Evolutionary conservation across 1,284 basidiomycete genomes (phyloP).

Genomic region (Mycosarcoma mackinlayi): DNA sequence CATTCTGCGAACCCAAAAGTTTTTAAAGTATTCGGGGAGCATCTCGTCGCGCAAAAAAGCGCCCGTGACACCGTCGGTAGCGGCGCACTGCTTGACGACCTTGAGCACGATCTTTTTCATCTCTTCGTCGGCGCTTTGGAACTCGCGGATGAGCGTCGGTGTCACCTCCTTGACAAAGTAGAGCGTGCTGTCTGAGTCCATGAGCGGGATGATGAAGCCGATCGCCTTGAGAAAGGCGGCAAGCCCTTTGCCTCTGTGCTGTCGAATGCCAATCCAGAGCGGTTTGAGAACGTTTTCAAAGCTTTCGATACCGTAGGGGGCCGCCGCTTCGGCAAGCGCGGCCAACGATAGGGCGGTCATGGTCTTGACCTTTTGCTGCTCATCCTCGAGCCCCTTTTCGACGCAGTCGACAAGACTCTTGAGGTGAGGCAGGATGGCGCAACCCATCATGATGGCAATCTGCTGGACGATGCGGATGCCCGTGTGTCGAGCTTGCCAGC

Average conservation of each 20-base stretch:
- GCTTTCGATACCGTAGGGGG: conserved; percentile 99
- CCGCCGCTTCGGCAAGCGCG: conserved; percentile 94
- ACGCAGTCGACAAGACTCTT: conserved; percentile 97
- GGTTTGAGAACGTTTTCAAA: conserved; percentile 99
- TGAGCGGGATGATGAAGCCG: conserved; percentile 98
- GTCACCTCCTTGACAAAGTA: conserved; percentile 68
- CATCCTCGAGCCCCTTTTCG: conserved; percentile 93
- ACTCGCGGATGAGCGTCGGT: conserved; percentile 85
- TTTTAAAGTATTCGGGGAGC: conserved; percentile 98
- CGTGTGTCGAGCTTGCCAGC: conserved; percentile 98
- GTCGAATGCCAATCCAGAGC: conserved; percentile 95
- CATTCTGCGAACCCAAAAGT: conserved; percentile 96
- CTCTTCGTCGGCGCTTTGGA: conserved; percentile 98
- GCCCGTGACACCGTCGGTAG: conserved; percentile 78
- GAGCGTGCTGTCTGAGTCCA: conserved; percentile 84
- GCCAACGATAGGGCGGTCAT: conserved; percentile 98
- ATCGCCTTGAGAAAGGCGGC: conserved; percentile 99
- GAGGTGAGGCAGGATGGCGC: conserved; percentile 96
- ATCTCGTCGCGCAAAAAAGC: conserved; percentile 82
- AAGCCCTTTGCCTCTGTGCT: conserved; percentile 96
- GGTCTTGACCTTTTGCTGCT: conserved; percentile 98
- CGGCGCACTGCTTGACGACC: conserved; percentile 98
- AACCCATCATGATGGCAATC: conserved; percentile 99
- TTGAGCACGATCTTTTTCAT: conserved; percentile 99
- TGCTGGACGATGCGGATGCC: conserved; percentile 99